Percentiles rank a stretch among this genome's conserved stretches.
Conservation (phyloP, 2,329 filamentous ascomycete genomes). For the Claviceps sp. region DNA sequence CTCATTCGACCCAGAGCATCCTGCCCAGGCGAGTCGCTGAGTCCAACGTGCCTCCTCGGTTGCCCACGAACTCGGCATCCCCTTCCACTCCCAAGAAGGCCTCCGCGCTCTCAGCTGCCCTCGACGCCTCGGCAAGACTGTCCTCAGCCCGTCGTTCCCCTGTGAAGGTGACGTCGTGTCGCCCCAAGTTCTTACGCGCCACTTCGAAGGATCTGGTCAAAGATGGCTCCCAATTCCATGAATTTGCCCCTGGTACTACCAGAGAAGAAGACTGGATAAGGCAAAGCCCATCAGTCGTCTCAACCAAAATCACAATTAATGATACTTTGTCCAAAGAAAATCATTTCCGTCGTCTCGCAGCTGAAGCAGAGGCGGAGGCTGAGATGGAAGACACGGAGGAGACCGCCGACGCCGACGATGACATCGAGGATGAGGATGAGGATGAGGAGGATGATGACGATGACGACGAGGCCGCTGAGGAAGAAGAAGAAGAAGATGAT, state of each 20-base stretch:
- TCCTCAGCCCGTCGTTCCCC: slow-evolving; percentile 8
- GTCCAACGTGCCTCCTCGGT: slow-evolving; percentile 3
- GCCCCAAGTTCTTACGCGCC: slow-evolving; percentile 36
- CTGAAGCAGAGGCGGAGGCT: slow-evolving; percentile 85
- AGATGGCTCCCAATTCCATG: slow-evolving; percentile 62
- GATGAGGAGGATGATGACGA: slow-evolving; percentile 34
- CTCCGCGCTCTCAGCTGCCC: slow-evolving; percentile 11
- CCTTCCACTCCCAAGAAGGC: slow-evolving; percentile 20
- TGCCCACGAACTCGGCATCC: slow-evolving; percentile 12
- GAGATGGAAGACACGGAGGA: slow-evolving; percentile 57
- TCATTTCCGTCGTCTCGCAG: slow-evolving; percentile 68
- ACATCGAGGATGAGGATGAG: slow-evolving; percentile 33
- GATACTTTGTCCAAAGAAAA: slow-evolving; percentile 88
- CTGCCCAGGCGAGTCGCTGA: slow-evolving; percentile 16
- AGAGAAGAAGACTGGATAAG: slow-evolving; percentile 85
- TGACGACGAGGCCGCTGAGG: slow-evolving; percentile 35
- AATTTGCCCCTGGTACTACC: slow-evolving; percentile 73
- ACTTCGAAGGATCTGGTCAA: slow-evolving; percentile 35
- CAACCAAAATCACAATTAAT: slow-evolving; percentile 67
- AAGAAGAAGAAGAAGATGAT: slow-evolving; percentile 36
- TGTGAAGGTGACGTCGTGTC: slow-evolving; percentile 12
- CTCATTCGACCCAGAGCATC: slow-evolving; percentile 27
- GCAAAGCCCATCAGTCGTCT: slow-evolving; percentile 49
- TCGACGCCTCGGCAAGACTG: slow-evolving; percentile 12
- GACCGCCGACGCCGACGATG: slow-evolving; percentile 28